Percentiles rank a stretch among this genome's conserved stretches.
Conservation (phyloP, 805 yeast species). For the Wickerhamomyces kurtzmanii region DNA sequence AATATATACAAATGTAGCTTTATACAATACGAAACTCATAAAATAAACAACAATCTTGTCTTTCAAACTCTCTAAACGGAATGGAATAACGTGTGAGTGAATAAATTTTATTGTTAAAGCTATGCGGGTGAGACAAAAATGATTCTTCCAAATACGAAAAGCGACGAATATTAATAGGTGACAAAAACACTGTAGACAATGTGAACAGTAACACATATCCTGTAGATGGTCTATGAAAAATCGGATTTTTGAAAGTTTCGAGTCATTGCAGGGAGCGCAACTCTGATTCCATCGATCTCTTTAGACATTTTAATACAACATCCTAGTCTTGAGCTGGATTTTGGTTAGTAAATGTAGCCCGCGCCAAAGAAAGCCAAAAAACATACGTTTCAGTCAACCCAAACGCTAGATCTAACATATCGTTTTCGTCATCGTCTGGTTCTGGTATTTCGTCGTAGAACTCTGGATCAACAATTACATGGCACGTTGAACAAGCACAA, state of each 20-base stretch:
- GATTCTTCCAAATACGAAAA: too few species aligned
- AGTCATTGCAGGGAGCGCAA: slow-evolving; percentile 96
- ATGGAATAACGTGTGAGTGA: too few species aligned
- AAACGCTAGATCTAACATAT: slow-evolving; percentile 95
- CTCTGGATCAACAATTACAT: slow-evolving; percentile 92
- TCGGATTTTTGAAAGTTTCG: slow-evolving; percentile 81
- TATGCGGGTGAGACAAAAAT: too few species aligned
- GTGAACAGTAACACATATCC: too few species aligned
- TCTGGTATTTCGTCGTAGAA: slow-evolving; percentile 86
- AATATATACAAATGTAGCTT: too few species aligned
- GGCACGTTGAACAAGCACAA: slow-evolving; percentile 98
- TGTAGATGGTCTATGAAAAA: slow-evolving; percentile 37
- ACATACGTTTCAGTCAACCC: slow-evolving; percentile 90
- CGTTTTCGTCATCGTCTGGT: slow-evolving; percentile 96
- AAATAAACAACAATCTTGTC: too few species aligned
- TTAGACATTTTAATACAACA: slow-evolving; percentile 88
- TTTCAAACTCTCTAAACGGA: too few species aligned
- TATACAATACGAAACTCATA: too few species aligned
- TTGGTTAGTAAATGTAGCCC: too few species aligned
- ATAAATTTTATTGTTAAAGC: too few species aligned
- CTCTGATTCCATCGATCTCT: slow-evolving; percentile 86
- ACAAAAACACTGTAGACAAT: too few species aligned
- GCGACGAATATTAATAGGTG: too few species aligned
- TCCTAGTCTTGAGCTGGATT: slow-evolving; percentile 86
- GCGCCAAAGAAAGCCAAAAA: background rate